Percentiles rank a stretch among this genome's conserved stretches.
phyloP scores from a whole-genome alignment of 2,329 filamentous ascomycete genomes.

The Aspergillus brasiliensis region DNA sequence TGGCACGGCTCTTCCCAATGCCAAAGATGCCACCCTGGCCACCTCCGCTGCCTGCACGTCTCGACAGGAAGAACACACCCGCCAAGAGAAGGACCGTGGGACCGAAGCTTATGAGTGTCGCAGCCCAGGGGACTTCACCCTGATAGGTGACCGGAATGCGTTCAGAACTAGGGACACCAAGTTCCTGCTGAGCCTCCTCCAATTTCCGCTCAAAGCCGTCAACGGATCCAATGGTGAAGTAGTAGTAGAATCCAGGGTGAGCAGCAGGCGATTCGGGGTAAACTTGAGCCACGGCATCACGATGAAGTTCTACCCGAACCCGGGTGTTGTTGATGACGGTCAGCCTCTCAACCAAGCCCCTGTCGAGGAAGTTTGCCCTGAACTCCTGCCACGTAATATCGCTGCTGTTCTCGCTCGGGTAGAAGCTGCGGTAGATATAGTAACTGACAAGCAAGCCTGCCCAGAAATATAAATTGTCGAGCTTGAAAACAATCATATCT shows the following conservation, averaged over 20 bases:
- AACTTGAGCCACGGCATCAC: slow-evolving; percentile 69
- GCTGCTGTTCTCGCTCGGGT: slow-evolving; percentile 65
- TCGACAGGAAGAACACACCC: slow-evolving; percentile 75
- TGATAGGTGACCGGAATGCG: slow-evolving; percentile 91
- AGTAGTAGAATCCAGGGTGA: slow-evolving; percentile 75
- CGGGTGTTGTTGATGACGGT: slow-evolving; percentile 74
- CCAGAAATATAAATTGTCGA: slow-evolving; percentile 55
- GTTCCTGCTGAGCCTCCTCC: slow-evolving; percentile 83
- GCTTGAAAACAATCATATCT: slow-evolving; percentile 48
- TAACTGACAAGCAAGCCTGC: slow-evolving; percentile 61
- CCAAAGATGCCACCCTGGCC: slow-evolving; percentile 82
- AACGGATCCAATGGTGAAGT: slow-evolving; percentile 92
- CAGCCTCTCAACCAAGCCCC: slow-evolving; percentile 92
- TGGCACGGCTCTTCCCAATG: slow-evolving; percentile 92
- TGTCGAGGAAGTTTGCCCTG: slow-evolving; percentile 88
- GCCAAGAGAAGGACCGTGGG: slow-evolving; percentile 86
- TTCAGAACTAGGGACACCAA: slow-evolving; percentile 82
- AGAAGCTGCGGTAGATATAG: slow-evolving; percentile 64
- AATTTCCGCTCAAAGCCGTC: slow-evolving; percentile 89
- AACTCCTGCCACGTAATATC: slow-evolving; percentile 99
- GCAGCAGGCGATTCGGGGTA: slow-evolving; percentile 75
- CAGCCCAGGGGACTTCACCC: slow-evolving; percentile 71
- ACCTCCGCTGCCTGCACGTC: slow-evolving; percentile 69
- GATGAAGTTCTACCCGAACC: slow-evolving; percentile 79
- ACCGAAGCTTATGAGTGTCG: slow-evolving; percentile 76